phyloP scores from a whole-genome alignment of 1,284 basidiomycete species.

The Phellopilus nigrolimitatus region DNA sequence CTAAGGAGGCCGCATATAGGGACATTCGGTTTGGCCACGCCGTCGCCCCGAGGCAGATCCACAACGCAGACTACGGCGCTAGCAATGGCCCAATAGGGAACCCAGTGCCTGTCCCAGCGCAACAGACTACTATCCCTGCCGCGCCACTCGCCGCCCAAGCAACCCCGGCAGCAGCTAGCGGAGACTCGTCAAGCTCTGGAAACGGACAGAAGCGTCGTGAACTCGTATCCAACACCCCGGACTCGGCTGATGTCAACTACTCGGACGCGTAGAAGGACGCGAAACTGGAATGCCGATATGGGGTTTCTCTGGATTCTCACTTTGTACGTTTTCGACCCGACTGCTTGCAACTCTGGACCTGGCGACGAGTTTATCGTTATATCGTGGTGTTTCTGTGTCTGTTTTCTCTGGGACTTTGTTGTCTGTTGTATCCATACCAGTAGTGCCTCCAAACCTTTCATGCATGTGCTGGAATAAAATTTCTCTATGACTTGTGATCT shows the following conservation, averaged over 20 bases:
- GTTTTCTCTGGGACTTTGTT: not conserved
- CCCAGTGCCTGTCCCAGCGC: not conserved
- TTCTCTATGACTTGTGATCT: too few species aligned
- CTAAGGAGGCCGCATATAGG: not conserved
- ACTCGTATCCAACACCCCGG: too few species aligned
- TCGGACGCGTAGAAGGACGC: too few species aligned
- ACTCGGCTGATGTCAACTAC: too few species aligned
- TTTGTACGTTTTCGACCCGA: not conserved
- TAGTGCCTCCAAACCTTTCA: too few species aligned
- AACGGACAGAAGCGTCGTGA: too few species aligned
- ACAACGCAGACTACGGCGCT: constrained; percentile 17
- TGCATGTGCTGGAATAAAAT: too few species aligned
- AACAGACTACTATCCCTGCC: not conserved
- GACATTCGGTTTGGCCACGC: not conserved
- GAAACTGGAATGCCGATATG: too few species aligned
- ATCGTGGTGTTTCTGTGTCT: not conserved
- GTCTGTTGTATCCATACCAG: too few species aligned
- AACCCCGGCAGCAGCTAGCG: not conserved
- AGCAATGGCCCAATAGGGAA: constrained; percentile 12
- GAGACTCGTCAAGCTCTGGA: not conserved
- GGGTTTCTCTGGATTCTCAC: not conserved
- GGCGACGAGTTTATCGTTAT: too few species aligned
- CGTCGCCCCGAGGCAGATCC: constrained; percentile 8
- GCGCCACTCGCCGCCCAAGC: not conserved
- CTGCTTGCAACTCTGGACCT: too few species aligned